These are phyloP conservation scores for Neonothopanus nambi DNA, from an alignment of 1,284 basidiomycete species.

Conservation along the genomic window DNA sequence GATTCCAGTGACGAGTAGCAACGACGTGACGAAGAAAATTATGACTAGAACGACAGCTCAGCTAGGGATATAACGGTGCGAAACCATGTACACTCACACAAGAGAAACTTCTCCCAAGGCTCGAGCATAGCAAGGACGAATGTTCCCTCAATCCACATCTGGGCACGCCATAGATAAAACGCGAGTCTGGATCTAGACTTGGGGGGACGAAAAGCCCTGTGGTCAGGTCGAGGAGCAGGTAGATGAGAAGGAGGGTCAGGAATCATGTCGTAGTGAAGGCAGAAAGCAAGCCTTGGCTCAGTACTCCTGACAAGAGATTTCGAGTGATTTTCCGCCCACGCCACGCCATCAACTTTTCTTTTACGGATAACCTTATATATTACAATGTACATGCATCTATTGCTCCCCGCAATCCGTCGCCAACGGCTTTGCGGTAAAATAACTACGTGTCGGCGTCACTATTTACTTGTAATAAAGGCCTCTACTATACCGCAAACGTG, in stretches of 20 bases:
- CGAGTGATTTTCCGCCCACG: too few species aligned
- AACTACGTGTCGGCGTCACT: too few species aligned
- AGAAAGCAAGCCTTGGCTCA: not conserved
- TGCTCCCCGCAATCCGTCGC: too few species aligned
- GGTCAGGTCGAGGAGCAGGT: conserved; percentile 22
- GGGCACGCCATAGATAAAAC: conserved; percentile 45
- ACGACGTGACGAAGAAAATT: conserved; percentile 33
- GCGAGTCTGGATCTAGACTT: conserved; percentile 29
- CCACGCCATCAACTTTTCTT: too few species aligned
- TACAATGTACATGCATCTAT: too few species aligned
- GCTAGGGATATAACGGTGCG: not conserved
- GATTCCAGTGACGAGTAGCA: conserved; percentile 37
- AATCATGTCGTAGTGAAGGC: not conserved
- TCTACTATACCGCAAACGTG: too few species aligned
- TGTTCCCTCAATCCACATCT: conserved; percentile 52
- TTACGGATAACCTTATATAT: too few species aligned
- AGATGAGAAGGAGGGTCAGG: conserved; percentile 9
- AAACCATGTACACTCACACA: conserved; percentile 38
- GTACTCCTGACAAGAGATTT: too few species aligned
- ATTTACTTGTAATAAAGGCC: too few species aligned
- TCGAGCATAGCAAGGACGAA: conserved; percentile 55
- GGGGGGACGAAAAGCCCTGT: conserved; percentile 30
- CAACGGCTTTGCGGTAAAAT: too few species aligned
- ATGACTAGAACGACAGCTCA: conserved; percentile 24
- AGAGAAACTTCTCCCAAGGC: conserved; percentile 60